phyloP scores from a whole-genome alignment of 2,329 filamentous ascomycete species.

The Phaeosphaeriaceae sp. region DNA sequence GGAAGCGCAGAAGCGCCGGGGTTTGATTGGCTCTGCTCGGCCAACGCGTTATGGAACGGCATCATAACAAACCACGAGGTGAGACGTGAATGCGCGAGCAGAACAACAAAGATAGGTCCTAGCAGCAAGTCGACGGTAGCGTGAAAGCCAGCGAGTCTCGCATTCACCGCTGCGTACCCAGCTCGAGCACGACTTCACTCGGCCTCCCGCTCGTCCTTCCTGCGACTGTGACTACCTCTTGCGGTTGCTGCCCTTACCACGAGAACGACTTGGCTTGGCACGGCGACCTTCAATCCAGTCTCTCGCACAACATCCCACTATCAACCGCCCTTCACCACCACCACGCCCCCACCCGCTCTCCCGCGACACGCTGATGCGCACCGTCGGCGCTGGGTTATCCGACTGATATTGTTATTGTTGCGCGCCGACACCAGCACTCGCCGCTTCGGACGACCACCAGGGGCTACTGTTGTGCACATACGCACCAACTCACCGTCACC shows the following conservation, averaged over 20 bases:
- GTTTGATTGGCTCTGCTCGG: neutral
- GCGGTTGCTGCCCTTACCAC: neutral
- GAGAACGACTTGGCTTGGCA: neutral
- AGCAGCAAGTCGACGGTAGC: neutral
- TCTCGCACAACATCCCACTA: neutral
- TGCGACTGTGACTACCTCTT: neutral
- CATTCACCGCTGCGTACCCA: constrained; percentile 6
- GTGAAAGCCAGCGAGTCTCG: neutral
- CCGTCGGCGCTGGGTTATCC: constrained; percentile 9
- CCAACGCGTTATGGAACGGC: neutral
- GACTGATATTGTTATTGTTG: constrained; percentile 5
- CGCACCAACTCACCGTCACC: constrained; percentile 19
- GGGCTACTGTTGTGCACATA: neutral
- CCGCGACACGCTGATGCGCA: constrained; percentile 14
- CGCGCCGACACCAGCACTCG: constrained; percentile 13
- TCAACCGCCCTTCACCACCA: constrained; percentile 1
- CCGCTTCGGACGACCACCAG: constrained; percentile 12
- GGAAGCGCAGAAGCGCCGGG: neutral
- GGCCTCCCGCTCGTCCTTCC: neutral
- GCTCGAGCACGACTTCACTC: constrained; percentile 15
- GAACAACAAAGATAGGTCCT: neutral
- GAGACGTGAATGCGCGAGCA: neutral
- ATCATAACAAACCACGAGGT: neutral
- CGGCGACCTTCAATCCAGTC: neutral
- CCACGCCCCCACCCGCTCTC: neutral